These are phyloP conservation scores for Backusella morwellensis DNA, from an alignment of 192 early-diverging fungal genomes.

Conservation along the genomic window DNA sequence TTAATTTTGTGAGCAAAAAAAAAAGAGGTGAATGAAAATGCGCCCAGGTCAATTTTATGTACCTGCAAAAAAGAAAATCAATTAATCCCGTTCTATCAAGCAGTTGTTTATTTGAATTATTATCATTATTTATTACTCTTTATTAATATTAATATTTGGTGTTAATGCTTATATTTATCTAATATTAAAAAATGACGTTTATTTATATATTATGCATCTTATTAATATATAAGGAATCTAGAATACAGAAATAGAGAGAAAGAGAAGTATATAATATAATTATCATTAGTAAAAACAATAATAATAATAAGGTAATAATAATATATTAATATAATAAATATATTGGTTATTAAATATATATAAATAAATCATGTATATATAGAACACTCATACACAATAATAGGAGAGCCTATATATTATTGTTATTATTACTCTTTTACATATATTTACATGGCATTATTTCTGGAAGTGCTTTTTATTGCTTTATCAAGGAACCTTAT, in stretches of 20 bases:
- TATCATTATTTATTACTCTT: not conserved
- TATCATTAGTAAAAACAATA: not conserved
- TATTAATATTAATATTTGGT: not conserved
- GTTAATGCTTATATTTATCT: not conserved
- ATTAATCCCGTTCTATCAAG: constrained; percentile 1
- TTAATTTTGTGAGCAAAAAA: not conserved
- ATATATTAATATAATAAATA: not conserved
- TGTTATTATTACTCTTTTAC: not conserved
- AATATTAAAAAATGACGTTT: not conserved
- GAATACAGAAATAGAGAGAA: not conserved
- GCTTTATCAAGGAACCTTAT: not conserved
- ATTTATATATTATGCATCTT: not conserved
- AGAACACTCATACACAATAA: not conserved
- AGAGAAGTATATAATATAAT: no score
- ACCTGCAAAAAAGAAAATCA: not conserved
- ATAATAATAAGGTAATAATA: not conserved
- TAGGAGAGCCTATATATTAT: not conserved
- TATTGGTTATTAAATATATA: not conserved
- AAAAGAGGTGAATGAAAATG: not conserved
- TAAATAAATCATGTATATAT: not conserved
- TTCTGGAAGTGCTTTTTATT: no score
- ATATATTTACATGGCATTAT: not conserved
- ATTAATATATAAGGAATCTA: not conserved
- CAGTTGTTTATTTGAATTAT: not conserved
- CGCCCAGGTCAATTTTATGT: constrained; percentile 2